Percentiles rank a stretch among this genome's conserved stretches.
phyloP scores from a whole-genome alignment of 1,284 basidiomycete species.

The Ganoderma meredithae region DNA sequence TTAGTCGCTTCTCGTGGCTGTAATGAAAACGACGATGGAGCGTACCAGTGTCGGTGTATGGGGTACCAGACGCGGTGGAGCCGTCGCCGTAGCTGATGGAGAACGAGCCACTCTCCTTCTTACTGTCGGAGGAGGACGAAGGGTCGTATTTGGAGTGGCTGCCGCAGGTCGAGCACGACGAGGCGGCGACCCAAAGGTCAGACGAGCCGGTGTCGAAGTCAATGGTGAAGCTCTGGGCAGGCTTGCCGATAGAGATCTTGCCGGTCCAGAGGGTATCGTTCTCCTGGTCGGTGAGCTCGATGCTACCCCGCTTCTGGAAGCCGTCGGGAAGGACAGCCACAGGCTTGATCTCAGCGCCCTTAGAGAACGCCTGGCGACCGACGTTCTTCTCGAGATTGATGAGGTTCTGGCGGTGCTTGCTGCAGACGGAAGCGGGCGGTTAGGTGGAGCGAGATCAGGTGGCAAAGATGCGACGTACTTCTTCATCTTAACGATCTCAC shows the following conservation, averaged over 20 bases:
- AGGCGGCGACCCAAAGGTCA: constrained; percentile 40
- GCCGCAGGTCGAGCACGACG: constrained; percentile 44
- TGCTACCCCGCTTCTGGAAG: constrained; percentile 17
- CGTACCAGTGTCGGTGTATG: constrained; percentile 46
- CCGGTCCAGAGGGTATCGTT: constrained; percentile 30
- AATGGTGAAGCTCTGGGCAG: constrained; percentile 22
- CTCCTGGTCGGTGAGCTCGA: constrained; percentile 24
- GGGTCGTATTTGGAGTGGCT: constrained; percentile 42
- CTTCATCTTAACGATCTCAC: constrained; percentile 30
- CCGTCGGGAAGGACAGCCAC: constrained; percentile 13
- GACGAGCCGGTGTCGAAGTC: constrained; percentile 40
- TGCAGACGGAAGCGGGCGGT: background rate
- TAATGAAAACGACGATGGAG: background rate
- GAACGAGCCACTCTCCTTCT: constrained; percentile 41
- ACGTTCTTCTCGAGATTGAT: constrained; percentile 35
- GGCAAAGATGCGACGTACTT: constrained; percentile 24
- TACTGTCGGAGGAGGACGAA: constrained; percentile 40
- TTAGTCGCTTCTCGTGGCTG: constrained; percentile 27
- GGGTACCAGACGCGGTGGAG: constrained; percentile 45
- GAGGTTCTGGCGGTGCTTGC: constrained; percentile 29
- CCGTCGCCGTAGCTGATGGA: constrained; percentile 52
- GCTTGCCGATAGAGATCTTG: constrained; percentile 27
- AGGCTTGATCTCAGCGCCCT: constrained; percentile 21
- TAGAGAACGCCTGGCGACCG: constrained; percentile 21
- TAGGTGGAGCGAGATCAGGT: background rate